Percentiles rank a stretch among this genome's conserved stretches.
These are phyloP conservation scores for Calonectria leucothoes DNA, from an alignment of 2,329 filamentous ascomycete species.

Conservation along the genomic window DNA sequence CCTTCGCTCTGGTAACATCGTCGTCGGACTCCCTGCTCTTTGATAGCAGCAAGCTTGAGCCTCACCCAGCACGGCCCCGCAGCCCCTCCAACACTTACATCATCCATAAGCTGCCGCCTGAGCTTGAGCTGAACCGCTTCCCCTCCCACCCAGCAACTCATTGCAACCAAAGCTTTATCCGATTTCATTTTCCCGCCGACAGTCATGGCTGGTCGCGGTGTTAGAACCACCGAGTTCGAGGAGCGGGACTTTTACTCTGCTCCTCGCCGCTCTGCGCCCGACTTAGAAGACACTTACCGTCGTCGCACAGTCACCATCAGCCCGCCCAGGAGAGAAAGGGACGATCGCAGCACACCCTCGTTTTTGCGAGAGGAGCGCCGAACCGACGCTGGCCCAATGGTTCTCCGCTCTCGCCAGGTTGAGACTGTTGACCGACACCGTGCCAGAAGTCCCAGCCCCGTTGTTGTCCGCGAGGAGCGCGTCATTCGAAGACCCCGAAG, in stretches of 20 bases:
- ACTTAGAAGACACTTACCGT: constrained; percentile 49
- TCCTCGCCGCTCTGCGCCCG: constrained; percentile 50
- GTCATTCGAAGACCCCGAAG: constrained; percentile 57
- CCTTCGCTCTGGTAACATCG: constrained; percentile 23
- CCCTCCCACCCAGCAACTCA: neutral
- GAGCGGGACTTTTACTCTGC: constrained; percentile 57
- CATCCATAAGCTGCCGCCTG: constrained; percentile 2
- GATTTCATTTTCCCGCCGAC: constrained; percentile 7
- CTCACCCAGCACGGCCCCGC: constrained; percentile 21
- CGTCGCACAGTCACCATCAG: constrained; percentile 51
- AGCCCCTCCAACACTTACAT: constrained; percentile 11
- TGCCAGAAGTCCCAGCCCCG: constrained; percentile 56
- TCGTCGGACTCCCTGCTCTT: constrained; percentile 29
- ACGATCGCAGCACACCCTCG: constrained; percentile 58
- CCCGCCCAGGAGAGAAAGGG: constrained; percentile 58
- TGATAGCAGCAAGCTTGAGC: constrained; percentile 30
- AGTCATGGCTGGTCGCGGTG: constrained; percentile 41
- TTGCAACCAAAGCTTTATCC: constrained; percentile 19
- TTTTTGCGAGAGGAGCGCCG: constrained; percentile 66
- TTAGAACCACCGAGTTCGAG: constrained; percentile 54
- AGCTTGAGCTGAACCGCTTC: neutral
- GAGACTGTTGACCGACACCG: constrained; percentile 65
- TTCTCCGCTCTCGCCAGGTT: constrained; percentile 66
- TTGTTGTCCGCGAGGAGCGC: constrained; percentile 56
- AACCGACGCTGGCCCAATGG: constrained; percentile 62